Percentiles rank a stretch among this genome's conserved stretches.
Evolutionary conservation across 2,329 filamentous ascomycete genomes (phyloP).

Genomic region (Fusarium sp.): DNA sequence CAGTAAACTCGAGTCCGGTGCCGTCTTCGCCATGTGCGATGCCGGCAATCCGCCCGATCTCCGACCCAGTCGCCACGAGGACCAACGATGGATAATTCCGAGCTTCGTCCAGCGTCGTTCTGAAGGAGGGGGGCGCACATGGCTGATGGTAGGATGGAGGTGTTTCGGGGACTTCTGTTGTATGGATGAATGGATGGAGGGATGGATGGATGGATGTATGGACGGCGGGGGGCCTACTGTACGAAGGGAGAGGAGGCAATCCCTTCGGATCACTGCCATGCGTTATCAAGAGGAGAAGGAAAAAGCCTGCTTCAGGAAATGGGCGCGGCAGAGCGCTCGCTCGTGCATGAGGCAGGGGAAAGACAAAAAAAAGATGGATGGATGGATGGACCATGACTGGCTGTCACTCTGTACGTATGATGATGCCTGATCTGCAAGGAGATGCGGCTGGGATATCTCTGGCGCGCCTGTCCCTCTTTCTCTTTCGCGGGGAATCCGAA

Average conservation of each 20-base stretch:
- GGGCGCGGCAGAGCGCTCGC: not conserved
- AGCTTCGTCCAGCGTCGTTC: not conserved
- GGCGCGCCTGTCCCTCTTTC: not conserved
- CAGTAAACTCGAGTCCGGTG: not conserved
- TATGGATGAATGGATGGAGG: not conserved
- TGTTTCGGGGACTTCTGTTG: not conserved
- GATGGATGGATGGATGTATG: not conserved
- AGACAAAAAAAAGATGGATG: not conserved
- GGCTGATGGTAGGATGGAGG: not conserved
- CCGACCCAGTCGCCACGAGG: not conserved
- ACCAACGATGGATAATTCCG: not conserved
- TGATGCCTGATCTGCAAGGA: constrained; percentile 5
- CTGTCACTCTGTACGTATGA: not conserved
- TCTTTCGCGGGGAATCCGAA: constrained; percentile 10
- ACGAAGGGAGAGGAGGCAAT: not conserved
- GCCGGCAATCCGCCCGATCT: not conserved
- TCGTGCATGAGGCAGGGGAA: not conserved
- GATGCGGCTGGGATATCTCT: not conserved
- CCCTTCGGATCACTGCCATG: not conserved
- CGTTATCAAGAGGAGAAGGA: not conserved
- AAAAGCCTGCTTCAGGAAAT: not conserved
- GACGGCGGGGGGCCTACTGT: not conserved
- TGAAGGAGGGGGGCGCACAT: not conserved
- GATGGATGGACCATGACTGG: not conserved
- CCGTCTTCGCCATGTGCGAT: constrained; percentile 4